These are phyloP conservation scores for Diplodia sapinea DNA, from an alignment of 2,329 filamentous ascomycete species.

Conservation along the genomic window DNA sequence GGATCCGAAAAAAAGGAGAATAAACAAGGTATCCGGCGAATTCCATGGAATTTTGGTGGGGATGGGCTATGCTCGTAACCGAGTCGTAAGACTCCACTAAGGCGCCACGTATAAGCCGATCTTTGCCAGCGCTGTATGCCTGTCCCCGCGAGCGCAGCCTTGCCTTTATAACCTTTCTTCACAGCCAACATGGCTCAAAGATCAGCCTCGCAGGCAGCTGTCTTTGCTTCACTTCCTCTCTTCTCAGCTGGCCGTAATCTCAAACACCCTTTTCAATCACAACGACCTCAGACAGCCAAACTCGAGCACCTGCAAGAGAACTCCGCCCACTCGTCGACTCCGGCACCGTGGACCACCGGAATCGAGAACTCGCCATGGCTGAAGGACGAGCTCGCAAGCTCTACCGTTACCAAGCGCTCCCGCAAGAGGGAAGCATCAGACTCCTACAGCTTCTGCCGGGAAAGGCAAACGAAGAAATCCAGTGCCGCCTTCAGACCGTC, in stretches of 20 bases:
- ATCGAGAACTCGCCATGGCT: background rate
- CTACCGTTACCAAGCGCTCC: background rate
- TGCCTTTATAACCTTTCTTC: background rate
- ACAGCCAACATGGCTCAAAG: background rate
- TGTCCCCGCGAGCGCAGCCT: background rate
- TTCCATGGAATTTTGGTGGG: too few species aligned
- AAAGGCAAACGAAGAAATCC: background rate
- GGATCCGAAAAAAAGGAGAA: too few species aligned
- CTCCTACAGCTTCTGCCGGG: conserved; percentile 2
- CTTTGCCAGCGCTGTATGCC: too few species aligned
- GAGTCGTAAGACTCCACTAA: too few species aligned
- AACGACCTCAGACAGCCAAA: background rate
- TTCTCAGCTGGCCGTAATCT: background rate
- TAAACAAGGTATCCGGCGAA: too few species aligned
- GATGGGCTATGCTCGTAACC: too few species aligned
- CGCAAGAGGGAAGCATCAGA: background rate
- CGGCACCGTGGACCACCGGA: too few species aligned
- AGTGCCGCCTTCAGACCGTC: background rate
- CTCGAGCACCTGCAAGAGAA: background rate
- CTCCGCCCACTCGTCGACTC: background rate
- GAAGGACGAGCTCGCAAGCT: background rate
- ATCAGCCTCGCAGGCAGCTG: background rate
- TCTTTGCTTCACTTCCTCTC: background rate
- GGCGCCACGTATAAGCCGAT: too few species aligned
- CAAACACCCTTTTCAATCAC: background rate